These are phyloP conservation scores for Aspergillus diversus DNA, from an alignment of 495 filamentous ascomycete genomes.

Conservation along the genomic window DNA sequence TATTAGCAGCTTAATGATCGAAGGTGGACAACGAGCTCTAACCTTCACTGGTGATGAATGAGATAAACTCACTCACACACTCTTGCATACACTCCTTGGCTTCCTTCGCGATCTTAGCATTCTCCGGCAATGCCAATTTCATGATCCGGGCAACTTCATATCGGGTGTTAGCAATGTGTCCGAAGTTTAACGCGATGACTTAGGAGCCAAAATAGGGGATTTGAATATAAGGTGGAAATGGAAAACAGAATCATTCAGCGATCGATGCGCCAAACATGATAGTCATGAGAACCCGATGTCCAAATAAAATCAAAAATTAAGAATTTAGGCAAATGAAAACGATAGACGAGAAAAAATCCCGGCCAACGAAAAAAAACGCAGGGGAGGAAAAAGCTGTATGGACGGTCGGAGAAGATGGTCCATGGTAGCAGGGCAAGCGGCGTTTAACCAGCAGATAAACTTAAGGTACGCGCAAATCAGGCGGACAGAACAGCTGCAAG, in stretches of 20 bases:
- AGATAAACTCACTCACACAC: conserved; percentile 99
- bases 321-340: conserved; percentile 9
- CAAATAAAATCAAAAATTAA: conserved; percentile 5
- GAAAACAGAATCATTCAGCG: background rate
- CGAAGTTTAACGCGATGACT: background rate
- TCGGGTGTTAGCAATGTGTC: conserved; percentile 74
- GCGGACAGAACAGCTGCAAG: conserved; percentile 55
- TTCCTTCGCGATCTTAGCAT: conserved; percentile 99
- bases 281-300: background rate
- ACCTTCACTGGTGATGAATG: conserved; percentile 99
- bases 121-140: conserved; percentile 95
- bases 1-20: conserved; percentile 13
- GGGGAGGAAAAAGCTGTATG: conserved; percentile 21
- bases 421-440: conserved; percentile 42
- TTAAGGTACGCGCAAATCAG: conserved; percentile 63
- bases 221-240: background rate
- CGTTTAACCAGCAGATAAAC: conserved; percentile 51
- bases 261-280: background rate
- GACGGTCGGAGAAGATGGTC: conserved; percentile 27
- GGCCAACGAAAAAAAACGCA: conserved; percentile 24
- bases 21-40: conserved; percentile 18
- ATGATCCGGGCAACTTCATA: conserved; percentile 98
- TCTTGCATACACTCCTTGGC: conserved; percentile 99
- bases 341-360: conserved; percentile 10
- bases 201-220: background rate